Percentiles rank a stretch among this genome's conserved stretches.
These are phyloP conservation scores for Paecilomyces formosus DNA, from an alignment of 2,329 filamentous ascomycete species.

Conservation along the genomic window DNA sequence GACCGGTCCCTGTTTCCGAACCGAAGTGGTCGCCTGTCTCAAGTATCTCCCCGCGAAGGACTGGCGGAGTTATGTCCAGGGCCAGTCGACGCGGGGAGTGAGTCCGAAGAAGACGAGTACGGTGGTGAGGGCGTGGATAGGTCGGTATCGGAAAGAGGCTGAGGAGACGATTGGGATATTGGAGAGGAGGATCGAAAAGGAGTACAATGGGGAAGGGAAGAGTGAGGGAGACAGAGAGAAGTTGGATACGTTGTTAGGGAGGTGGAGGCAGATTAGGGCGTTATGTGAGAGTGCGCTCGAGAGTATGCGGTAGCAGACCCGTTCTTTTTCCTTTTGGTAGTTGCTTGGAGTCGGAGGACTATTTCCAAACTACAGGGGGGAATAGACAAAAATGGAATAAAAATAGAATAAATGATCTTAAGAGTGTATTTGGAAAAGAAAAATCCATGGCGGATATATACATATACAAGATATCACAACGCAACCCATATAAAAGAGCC, in stretches of 20 bases:
- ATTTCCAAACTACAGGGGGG: background rate
- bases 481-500: background rate
- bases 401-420: background rate
- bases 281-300: slow-evolving; percentile 23
- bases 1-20: slow-evolving; percentile 35
- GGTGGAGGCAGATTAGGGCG: slow-evolving; percentile 33
- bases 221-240: slow-evolving; percentile 11
- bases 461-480: background rate
- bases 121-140: slow-evolving; percentile 30
- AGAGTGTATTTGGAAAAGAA: background rate
- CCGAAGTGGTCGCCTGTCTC: slow-evolving; percentile 34
- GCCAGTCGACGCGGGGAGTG: slow-evolving; percentile 22
- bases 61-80: slow-evolving; percentile 34
- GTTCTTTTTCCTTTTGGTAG: background rate
- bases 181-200: slow-evolving; percentile 8
- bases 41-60: slow-evolving; percentile 30
- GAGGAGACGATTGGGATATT: slow-evolving; percentile 18
- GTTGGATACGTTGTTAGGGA: slow-evolving; percentile 20
- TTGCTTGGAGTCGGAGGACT: background rate
- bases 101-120: slow-evolving; percentile 21
- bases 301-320: slow-evolving; percentile 5
- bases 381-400: background rate
- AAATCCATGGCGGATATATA: background rate
- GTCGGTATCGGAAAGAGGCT: slow-evolving; percentile 27
- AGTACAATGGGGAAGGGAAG: slow-evolving; percentile 2